Evolutionary conservation across 768 basidiomycete genomes (phyloP).

Genomic region (Macrolepiota fuliginosa): DNA sequence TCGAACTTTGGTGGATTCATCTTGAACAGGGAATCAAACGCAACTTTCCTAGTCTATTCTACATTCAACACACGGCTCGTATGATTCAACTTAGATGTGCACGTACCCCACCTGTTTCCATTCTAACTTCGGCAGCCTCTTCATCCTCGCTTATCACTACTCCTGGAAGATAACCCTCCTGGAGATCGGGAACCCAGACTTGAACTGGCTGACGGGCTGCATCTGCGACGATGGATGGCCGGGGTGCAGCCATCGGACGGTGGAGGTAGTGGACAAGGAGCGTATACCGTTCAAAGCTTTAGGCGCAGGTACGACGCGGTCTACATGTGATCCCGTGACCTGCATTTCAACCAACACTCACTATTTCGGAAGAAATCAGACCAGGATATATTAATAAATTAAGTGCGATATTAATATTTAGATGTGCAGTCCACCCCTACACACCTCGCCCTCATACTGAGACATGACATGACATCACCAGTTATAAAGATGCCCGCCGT

Average conservation of each 20-base stretch:
- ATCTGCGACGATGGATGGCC: slow-evolving; percentile 57
- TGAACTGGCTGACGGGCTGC: slow-evolving; percentile 82
- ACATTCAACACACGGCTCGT: not conserved
- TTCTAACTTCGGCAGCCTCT: slow-evolving; percentile 77
- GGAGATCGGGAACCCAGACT: slow-evolving; percentile 95
- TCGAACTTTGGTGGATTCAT: slow-evolving; percentile 99
- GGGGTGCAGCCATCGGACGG: slow-evolving; percentile 43
- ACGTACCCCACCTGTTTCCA: slow-evolving; percentile 82
- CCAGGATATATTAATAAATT: too few relatives aligned
- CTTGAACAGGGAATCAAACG: slow-evolving; percentile 82
- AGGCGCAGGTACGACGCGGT: slow-evolving; percentile 2
- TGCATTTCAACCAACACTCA: slow-evolving; percentile 14
- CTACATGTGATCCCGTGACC: slow-evolving; percentile 12
- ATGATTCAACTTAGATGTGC: slow-evolving; percentile 7
- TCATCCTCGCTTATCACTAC: slow-evolving; percentile 90
- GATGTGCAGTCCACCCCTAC: too few relatives aligned
- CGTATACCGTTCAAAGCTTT: not conserved
- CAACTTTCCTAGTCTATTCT: slow-evolving; percentile 44
- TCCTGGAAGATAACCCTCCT: slow-evolving; percentile 90
- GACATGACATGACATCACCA: too few relatives aligned
- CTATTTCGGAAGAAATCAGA: slow-evolving; percentile 9
- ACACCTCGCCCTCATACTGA: too few relatives aligned
- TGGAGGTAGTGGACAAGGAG: not conserved
- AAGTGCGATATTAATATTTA: too few relatives aligned
- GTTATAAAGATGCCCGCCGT: too few relatives aligned